Evolutionary conservation across 805 yeast species (phyloP).

Genomic region (Dipodascopsis tothii): DNA sequence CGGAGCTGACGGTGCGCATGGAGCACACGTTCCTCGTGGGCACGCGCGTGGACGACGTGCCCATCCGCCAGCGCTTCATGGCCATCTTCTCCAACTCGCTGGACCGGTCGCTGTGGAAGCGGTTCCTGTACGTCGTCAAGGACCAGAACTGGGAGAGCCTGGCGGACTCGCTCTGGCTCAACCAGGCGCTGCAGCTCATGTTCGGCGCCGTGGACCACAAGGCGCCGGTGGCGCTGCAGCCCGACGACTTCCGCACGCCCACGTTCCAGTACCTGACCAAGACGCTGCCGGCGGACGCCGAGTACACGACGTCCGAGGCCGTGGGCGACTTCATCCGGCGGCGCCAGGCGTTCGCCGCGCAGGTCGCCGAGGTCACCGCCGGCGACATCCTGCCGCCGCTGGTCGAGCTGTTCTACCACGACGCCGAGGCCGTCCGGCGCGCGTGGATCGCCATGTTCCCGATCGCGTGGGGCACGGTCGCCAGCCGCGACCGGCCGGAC

Average conservation of each 20-base stretch:
- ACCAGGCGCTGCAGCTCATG: constrained; percentile 81
- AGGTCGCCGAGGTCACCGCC: constrained; percentile 36
- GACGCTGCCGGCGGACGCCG: constrained; percentile 17
- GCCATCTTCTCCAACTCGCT: constrained; percentile 66
- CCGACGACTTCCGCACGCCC: constrained; percentile 40
- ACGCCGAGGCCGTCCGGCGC: constrained; percentile 67
- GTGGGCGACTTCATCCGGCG: constrained; percentile 22
- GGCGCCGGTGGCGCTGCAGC: constrained; percentile 40
- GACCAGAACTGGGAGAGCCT: constrained; percentile 97
- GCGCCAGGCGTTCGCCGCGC: constrained; percentile 24
- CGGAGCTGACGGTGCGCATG: constrained; percentile 88
- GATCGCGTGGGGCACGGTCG: constrained; percentile 62
- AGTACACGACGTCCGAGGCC: constrained; percentile 22
- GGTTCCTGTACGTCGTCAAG: constrained; percentile 77
- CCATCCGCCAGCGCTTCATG: constrained; percentile 71
- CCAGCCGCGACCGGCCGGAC: constrained; percentile 72
- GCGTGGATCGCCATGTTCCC: constrained; percentile 86
- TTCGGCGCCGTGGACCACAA: constrained; percentile 66
- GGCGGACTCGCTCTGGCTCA: constrained; percentile 90
- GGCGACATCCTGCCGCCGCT: constrained; percentile 62
- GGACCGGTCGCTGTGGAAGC: constrained; percentile 66
- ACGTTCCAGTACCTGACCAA: constrained; percentile 15
- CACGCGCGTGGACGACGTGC: constrained; percentile 70
- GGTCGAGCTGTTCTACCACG: constrained; percentile 72
- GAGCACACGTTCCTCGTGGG: constrained; percentile 96